A percentile compares a stretch with the other conserved stretches of the same genome.
Conservation (phyloP, 2,329 filamentous ascomycete genomes). For the Leptosphaerulina australis region DNA sequence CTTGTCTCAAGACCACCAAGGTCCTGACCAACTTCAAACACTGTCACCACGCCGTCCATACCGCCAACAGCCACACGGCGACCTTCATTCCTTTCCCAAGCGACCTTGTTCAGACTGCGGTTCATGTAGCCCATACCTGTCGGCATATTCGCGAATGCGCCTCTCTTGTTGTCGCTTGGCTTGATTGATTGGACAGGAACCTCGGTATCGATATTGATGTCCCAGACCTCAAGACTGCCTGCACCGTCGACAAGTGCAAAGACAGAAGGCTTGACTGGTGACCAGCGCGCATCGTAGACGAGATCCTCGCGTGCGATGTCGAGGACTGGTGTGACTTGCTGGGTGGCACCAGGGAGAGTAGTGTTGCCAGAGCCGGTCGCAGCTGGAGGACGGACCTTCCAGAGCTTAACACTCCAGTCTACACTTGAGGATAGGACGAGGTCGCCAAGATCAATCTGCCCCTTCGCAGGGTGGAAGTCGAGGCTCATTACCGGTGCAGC, state of each 20-base stretch:
- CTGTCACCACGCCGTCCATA: slow-evolving; percentile 84
- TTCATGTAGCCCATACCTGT: slow-evolving; percentile 67
- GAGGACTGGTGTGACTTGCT: slow-evolving; percentile 74
- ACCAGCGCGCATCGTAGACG: slow-evolving; percentile 96
- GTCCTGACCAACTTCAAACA: slow-evolving; percentile 88
- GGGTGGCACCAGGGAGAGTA: slow-evolving; percentile 45
- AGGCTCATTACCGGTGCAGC: slow-evolving; percentile 94
- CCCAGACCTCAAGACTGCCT: slow-evolving; percentile 92
- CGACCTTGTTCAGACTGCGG: slow-evolving; percentile 89
- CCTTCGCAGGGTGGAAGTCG: slow-evolving; percentile 90
- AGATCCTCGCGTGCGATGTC: slow-evolving; percentile 94
- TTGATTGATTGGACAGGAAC: slow-evolving; percentile 83
- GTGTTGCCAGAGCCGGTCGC: slow-evolving; percentile 61
- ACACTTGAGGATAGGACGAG: slow-evolving; percentile 89
- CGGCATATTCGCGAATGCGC: slow-evolving; percentile 46
- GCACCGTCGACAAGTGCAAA: slow-evolving; percentile 95
- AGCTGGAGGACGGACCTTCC: slow-evolving; percentile 86
- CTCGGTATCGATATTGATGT: slow-evolving; percentile 89
- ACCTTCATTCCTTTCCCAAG: slow-evolving; percentile 91
- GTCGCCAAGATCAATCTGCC: slow-evolving; percentile 92
- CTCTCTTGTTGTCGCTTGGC: slow-evolving; percentile 62
- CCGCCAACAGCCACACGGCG: slow-evolving; percentile 87
- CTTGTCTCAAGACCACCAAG: slow-evolving; percentile 85
- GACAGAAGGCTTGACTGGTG: slow-evolving; percentile 88
- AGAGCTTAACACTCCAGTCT: slow-evolving; percentile 97